Conservation (phyloP, 2,329 filamentous ascomycete species). For the Fusarium sublunatum region DNA sequence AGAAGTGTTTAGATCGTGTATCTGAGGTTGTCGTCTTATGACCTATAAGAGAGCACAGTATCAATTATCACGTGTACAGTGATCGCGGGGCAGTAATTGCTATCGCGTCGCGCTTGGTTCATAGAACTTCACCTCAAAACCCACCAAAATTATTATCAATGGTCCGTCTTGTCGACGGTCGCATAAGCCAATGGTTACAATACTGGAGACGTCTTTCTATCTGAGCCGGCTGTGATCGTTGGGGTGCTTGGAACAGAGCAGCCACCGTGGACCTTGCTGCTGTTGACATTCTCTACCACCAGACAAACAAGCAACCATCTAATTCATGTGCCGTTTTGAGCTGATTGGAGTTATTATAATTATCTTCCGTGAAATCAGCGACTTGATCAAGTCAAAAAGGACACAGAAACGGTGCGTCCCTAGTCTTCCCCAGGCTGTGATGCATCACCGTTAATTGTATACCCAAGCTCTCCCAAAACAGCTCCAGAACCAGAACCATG, state of each 20-base stretch:
- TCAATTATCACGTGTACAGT: slow-evolving; percentile 18
- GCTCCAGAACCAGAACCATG: slow-evolving; percentile 64
- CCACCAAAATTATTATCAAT: slow-evolving; percentile 1
- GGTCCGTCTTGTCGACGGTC: slow-evolving; percentile 14
- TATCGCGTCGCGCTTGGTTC: slow-evolving; percentile 36
- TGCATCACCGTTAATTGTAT: slow-evolving; percentile 28
- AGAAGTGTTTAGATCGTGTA: not conserved
- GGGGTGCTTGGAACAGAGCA: not conserved
- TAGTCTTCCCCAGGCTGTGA: not conserved
- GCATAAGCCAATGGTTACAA: not conserved
- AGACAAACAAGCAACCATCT: slow-evolving; percentile 16
- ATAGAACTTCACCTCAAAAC: slow-evolving; percentile 9
- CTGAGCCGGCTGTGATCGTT: slow-evolving; percentile 7
- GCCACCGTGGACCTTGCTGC: not conserved
- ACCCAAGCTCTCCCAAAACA: slow-evolving; percentile 21
- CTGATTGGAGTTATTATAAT: slow-evolving; percentile 63
- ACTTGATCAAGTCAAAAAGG: slow-evolving; percentile 54
- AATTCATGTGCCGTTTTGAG: slow-evolving; percentile 68
- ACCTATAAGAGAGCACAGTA: slow-evolving; percentile 21
- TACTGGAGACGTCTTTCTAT: slow-evolving; percentile 4
- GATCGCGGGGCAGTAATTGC: slow-evolving; percentile 39
- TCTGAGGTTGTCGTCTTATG: no score
- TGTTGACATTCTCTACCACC: not conserved
- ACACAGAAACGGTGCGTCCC: slow-evolving; percentile 41
- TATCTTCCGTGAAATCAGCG: slow-evolving; percentile 57